Conservation (phyloP, 768 basidiomycete genomes). For the Trametes meyenii region DNA sequence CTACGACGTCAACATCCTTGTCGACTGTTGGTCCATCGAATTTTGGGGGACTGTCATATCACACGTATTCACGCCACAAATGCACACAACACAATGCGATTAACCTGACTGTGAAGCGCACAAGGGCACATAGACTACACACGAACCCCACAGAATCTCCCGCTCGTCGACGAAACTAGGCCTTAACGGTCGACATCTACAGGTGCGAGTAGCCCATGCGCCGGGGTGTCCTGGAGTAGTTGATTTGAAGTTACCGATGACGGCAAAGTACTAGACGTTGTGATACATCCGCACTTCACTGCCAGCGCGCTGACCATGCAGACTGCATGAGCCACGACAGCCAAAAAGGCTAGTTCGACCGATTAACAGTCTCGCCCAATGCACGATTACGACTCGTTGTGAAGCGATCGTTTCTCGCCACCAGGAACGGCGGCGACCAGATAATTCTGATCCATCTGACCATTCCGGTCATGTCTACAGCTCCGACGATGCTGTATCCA, state of each 20-base stretch:
- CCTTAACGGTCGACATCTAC: neutral
- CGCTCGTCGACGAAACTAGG: neutral
- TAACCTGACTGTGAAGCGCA: slow-evolving; percentile 6
- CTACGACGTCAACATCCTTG: too few species aligned
- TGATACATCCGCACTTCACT: neutral
- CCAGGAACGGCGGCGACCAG: too few species aligned
- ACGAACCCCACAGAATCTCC: neutral
- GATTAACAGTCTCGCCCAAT: too few species aligned
- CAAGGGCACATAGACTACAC: neutral
- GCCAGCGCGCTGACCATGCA: neutral
- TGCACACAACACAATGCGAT: slow-evolving; percentile 5
- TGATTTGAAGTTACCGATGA: slow-evolving; percentile 14
- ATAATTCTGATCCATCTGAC: too few species aligned
- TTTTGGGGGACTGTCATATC: too few species aligned
- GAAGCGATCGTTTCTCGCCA: too few species aligned
- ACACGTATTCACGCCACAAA: too few species aligned
- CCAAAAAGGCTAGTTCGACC: too few species aligned
- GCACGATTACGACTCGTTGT: too few species aligned
- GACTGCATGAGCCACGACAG: neutral
- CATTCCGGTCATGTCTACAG: neutral
- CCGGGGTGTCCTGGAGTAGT: slow-evolving; percentile 21
- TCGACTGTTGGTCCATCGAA: too few species aligned
- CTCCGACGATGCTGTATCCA: neutral
- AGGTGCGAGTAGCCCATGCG: neutral
- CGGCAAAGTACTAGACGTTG: neutral